Conservation (phyloP, 352 stramenopile species). For the Pythium dissotocum region DNA sequence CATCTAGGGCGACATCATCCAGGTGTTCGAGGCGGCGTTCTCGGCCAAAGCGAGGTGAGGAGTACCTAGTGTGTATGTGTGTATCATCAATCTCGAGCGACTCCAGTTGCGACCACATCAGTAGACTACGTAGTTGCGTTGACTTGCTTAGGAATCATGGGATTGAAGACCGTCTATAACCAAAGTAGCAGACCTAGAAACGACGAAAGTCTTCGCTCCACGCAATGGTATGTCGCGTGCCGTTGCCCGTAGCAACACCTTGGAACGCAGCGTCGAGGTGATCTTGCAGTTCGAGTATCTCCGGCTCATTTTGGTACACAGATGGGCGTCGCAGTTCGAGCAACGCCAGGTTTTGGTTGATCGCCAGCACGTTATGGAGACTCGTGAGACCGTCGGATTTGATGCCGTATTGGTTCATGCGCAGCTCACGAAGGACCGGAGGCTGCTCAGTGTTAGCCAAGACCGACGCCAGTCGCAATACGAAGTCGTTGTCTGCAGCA, state of each 20-base stretch:
- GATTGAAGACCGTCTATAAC: too few species aligned
- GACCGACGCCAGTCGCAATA: not conserved
- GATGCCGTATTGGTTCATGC: not conserved
- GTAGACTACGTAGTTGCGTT: too few species aligned
- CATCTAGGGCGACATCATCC: conserved; percentile 13
- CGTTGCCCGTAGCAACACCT: too few species aligned
- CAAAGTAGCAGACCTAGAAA: too few species aligned
- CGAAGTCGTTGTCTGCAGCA: not conserved
- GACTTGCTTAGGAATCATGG: too few species aligned
- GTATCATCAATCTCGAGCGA: too few species aligned
- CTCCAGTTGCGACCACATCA: too few species aligned
- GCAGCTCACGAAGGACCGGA: not conserved
- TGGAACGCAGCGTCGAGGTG: not conserved
- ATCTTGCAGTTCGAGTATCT: not conserved
- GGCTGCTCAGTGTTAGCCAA: not conserved
- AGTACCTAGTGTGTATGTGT: too few species aligned
- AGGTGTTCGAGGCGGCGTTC: conserved; percentile 2
- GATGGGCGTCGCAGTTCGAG: not conserved
- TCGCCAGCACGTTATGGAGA: not conserved
- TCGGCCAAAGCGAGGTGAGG: not conserved
- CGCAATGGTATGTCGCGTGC: too few species aligned
- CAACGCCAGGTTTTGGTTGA: not conserved
- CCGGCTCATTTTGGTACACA: too few species aligned
- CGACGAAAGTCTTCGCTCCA: too few species aligned
- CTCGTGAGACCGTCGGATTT: not conserved